Evolutionary conservation across 768 basidiomycete genomes (phyloP), one percentile per base, ranked within the genome.

Genomic region (Xanthoconium stramineum): DNA sequence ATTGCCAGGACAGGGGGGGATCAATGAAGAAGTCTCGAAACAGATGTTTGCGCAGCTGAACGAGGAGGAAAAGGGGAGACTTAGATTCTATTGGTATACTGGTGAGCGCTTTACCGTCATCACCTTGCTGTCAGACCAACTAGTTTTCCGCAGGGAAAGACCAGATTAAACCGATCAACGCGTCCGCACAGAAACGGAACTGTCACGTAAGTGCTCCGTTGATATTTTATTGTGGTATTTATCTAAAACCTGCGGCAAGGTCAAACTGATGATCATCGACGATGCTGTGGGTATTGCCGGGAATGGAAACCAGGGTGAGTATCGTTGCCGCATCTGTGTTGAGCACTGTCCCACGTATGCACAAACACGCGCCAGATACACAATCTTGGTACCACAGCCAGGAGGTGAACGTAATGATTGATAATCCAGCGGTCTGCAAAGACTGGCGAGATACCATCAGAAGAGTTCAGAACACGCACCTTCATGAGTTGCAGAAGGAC

Each of bases 341-440:
- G 20, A 24, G 20, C 45, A 44, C 24, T 28, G 50, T 57, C 44
- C 69, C 32, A 40, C 37, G 24, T 24, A 24, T 24, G 24, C n/a
- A 38, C 19, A 9, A 11, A 39, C 29, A 11, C 19, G 38, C 33
- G 9, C 14, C 62, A 78, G 84, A 85, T 56, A 80, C 83, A 8
- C 86, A 88, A 62, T 81, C 79, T 6, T 88, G 86, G 85, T 87
- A 78, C 73, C 88, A 89, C 68, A 83, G 81, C 42, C 83, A 85
- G 57, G 88, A 89, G 62, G 76, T 83, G 61, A 88, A 89, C 65
- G 71, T 85, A 55, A 79, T 86, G 76, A 73, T 85, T 44, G 84
- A 86, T 66, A 79, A 76, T 24, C 69, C 74, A n/a, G 69, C 74
- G 38, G 72, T 85, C 50, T 80, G 82, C 47, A 61, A 68, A 37